Conservation (phyloP, 2,329 filamentous ascomycete genomes). For the Nemania abortiva region DNA sequence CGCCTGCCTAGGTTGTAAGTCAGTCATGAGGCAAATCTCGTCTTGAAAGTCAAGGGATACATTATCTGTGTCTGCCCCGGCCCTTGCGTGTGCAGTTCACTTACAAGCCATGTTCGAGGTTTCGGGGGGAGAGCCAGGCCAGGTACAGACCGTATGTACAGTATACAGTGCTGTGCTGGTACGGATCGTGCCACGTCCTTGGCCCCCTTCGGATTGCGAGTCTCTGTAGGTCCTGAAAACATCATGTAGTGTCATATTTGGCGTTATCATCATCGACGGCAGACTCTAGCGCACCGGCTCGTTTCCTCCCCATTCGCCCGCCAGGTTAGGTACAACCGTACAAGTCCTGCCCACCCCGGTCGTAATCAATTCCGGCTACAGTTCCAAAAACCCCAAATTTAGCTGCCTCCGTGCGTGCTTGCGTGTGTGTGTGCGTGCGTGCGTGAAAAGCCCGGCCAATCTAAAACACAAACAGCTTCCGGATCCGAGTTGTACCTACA, state of each 20-base stretch:
- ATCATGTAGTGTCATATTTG: conserved; percentile 27
- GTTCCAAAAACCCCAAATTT: conserved; percentile 9
- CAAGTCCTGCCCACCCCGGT: background rate
- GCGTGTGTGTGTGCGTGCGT: background rate
- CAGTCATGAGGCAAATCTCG: conserved; percentile 14
- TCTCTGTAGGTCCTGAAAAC: conserved; percentile 15
- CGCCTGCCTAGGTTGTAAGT: background rate
- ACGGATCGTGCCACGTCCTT: conserved; percentile 36
- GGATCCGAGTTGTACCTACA: conserved; percentile 6
- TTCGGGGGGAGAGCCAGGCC: background rate
- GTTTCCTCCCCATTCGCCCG: conserved; percentile 15
- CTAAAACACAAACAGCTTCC: conserved; percentile 26
- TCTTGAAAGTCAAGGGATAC: conserved; percentile 12
- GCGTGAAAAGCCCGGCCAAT: conserved; percentile 11
- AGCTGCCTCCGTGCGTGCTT: background rate
- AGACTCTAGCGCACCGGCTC: conserved; percentile 30
- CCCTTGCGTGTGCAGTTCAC: conserved; percentile 27
- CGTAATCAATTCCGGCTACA: conserved; percentile 16
- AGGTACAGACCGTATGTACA: too few relatives aligned
- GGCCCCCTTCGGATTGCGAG: conserved; percentile 11
- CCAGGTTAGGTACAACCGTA: background rate
- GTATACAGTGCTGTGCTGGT: background rate
- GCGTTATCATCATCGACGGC: conserved; percentile 18
- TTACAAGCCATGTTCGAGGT: conserved; percentile 13
- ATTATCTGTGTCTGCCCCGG: conserved; percentile 11